These are phyloP conservation scores for Talaromyces islandicus DNA, from an alignment of 2,329 filamentous ascomycete genomes.

Conservation along the genomic window DNA sequence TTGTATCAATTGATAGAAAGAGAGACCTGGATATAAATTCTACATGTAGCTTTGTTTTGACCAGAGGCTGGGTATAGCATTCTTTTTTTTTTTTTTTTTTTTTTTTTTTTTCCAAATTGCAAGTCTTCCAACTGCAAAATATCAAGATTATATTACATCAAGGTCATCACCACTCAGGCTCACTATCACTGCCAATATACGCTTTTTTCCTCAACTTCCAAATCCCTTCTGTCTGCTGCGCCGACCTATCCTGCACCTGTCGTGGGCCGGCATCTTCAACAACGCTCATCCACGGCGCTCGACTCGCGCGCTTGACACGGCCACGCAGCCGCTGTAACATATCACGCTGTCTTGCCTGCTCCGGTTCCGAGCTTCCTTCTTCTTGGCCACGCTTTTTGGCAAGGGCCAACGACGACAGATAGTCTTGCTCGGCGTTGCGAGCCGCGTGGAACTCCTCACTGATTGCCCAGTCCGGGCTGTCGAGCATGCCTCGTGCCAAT, in stretches of 20 bases:
- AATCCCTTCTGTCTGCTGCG: constrained; percentile 22
- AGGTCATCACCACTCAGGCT: constrained; percentile 14
- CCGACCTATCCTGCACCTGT: constrained; percentile 15
- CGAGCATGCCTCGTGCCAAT: constrained; percentile 42
- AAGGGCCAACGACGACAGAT: constrained; percentile 19
- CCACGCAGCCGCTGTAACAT: constrained; percentile 26
- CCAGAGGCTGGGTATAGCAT: no score
- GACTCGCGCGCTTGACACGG: constrained; percentile 29
- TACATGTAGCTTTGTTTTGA: no score
- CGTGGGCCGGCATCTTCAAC: constrained; percentile 25
- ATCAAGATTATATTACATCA: neutral
- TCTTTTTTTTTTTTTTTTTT: no score
- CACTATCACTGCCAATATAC: constrained; percentile 32
- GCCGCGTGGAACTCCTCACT: constrained; percentile 38
- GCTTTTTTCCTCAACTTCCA: constrained; percentile 38
- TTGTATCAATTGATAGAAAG: no score
- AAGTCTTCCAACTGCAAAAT: neutral
- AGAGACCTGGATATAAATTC: no score
- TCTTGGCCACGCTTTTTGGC: constrained; percentile 15
- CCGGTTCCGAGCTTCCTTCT: no score
- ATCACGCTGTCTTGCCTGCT: constrained; percentile 6
- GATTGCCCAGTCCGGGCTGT: constrained; percentile 41
- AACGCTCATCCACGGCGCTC: constrained; percentile 37
- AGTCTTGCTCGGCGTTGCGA: constrained; percentile 28
- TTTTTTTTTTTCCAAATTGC: no score